Evolutionary conservation across 2,329 filamentous ascomycete genomes (phyloP), one percentile per base, ranked within the genome.

Genomic region (Amauroascus niger): DNA sequence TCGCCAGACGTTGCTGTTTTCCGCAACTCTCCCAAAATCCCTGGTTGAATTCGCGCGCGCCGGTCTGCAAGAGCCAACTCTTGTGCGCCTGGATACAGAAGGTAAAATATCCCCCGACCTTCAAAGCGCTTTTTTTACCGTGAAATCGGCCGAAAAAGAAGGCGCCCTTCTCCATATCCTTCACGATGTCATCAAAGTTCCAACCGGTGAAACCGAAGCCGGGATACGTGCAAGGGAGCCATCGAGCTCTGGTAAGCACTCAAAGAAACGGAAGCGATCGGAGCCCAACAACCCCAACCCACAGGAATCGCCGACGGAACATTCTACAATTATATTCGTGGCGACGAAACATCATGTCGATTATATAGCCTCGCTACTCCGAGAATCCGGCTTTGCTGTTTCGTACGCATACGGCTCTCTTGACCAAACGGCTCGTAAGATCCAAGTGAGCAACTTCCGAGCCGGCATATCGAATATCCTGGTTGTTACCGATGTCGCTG

Each of bases 311-410:
- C 88, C 89, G 1, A 93, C 89, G 0, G 80, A 87, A 55, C 84
- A 95, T 67, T 96, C 93, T 0, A 98, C 94, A 0, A 96, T 98
- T 61, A 76, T 98, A 3, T 98, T 98, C 64, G 82, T 88, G 0
- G 87, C 91, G 1, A 97, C 93, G 0, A 97, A 98, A 66, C 93
- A 98, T 70, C 89, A 96, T 65, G 93, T 98, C 50, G 94, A 98
- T 63, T 98, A 97, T 65, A 73, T 98, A 3, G 82, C 87, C 37
- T 80, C 81, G 41, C 71, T 98, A n/a, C 76, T 98, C n/a, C 78
- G 79, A 24, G 75, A 84, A 50, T 82, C 86, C 14, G 91, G 90
- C 1, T 98, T 91, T 66, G 82, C 90, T 1, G 87, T 93, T 0
- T 96, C 93, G 3, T 93, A 95, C 66, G 89, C 88, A 13, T 98